Evolutionary conservation across 257 asterid genomes (phyloP).

Genomic region (Solanum chilense): DNA sequence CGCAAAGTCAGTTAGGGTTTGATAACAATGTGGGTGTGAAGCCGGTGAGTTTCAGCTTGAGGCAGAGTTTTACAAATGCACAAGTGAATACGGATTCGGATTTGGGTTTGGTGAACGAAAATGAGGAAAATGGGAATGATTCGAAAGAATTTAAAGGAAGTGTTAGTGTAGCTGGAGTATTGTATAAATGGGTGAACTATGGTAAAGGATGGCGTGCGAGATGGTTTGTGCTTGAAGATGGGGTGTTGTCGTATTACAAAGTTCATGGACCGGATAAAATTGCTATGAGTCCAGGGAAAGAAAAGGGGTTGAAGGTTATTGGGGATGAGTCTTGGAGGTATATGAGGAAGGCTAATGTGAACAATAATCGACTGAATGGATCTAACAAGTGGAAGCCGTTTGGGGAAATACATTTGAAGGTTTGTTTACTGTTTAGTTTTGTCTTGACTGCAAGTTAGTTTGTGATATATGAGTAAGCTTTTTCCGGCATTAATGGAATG

Average conservation of each 20-base stretch:
- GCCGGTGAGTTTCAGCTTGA: conserved; percentile 42
- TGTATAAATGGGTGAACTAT: conserved; percentile 94
- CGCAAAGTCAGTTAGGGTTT: conserved; percentile 19
- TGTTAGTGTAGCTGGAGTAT: conserved; percentile 56
- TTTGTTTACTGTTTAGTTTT: conserved; percentile 8
- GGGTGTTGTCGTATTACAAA: conserved; percentile 87
- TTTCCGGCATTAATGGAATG: neutral
- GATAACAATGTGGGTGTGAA: conserved; percentile 15
- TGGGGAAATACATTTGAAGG: conserved; percentile 92
- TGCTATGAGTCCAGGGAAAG: conserved; percentile 40
- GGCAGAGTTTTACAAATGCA: conserved; percentile 53
- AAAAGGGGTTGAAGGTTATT: conserved; percentile 72
- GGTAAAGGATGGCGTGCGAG: conserved; percentile 98
- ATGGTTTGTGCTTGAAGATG: conserved; percentile 96
- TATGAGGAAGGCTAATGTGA: conserved; percentile 54
- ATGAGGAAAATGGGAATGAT: conserved; percentile 33
- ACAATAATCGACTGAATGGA: conserved; percentile 20
- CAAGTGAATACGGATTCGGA: conserved; percentile 32
- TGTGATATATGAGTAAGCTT: neutral
- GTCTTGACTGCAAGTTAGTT: neutral
- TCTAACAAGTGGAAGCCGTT: conserved; percentile 69
- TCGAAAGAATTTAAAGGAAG: conserved; percentile 14
- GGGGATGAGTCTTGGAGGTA: conserved; percentile 89
- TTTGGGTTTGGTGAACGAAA: neutral
- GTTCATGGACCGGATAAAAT: conserved; percentile 95